These are phyloP conservation scores for Collybia mongolica DNA, from an alignment of 768 basidiomycete genomes.

Conservation along the genomic window DNA sequence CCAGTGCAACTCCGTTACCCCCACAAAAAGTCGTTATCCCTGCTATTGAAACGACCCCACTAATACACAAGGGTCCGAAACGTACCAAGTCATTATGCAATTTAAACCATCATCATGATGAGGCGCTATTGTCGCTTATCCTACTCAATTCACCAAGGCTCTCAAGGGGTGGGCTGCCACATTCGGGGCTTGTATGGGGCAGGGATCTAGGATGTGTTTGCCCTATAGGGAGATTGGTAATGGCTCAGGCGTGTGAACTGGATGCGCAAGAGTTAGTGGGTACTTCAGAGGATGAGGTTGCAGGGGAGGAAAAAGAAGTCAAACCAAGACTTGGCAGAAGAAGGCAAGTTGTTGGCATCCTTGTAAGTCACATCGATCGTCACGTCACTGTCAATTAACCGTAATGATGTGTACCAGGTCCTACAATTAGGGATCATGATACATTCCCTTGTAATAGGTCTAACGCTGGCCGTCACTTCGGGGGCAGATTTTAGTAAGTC, in stretches of 20 bases:
- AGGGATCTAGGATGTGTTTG: conserved; percentile 15
- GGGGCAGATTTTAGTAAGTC: conserved; percentile 71
- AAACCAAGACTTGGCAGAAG: conserved; percentile 44
- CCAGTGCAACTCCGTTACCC: neutral
- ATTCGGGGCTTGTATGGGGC: conserved; percentile 12
- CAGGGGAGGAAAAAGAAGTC: conserved; percentile 11
- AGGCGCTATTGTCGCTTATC: conserved; percentile 14
- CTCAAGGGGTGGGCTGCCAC: conserved; percentile 11
- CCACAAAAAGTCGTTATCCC: neutral
- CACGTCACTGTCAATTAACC: neutral
- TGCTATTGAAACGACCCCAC: conserved; percentile 6
- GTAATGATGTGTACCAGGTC: conserved; percentile 41
- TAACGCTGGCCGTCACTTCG: conserved; percentile 70
- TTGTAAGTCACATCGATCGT: conserved; percentile 36
- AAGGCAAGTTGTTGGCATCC: conserved; percentile 71
- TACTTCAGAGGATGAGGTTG: neutral
- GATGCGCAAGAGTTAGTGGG: neutral
- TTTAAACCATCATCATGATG: conserved; percentile 10
- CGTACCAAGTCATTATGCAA: conserved; percentile 14
- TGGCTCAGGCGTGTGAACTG: conserved; percentile 1
- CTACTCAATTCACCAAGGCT: conserved; percentile 18
- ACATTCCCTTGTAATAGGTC: conserved; percentile 76
- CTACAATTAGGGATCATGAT: conserved; percentile 87
- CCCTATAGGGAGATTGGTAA: conserved; percentile 5
- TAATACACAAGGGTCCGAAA: conserved; percentile 4